phyloP scores from a whole-genome alignment of 768 basidiomycete genomes.

The Trametes gibbosa region DNA sequence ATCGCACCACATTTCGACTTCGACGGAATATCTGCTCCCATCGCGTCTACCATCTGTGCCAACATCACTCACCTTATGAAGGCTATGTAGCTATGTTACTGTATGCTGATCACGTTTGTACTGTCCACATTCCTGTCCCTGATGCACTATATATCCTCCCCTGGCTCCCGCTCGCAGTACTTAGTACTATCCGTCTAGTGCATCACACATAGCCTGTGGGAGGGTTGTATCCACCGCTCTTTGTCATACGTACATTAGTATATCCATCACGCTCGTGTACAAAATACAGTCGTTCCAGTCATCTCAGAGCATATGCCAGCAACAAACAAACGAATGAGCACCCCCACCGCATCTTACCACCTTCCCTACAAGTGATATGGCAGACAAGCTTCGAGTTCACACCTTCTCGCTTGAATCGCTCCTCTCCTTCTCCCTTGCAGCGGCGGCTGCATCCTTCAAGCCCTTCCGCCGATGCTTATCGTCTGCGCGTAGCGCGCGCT shows the following conservation, averaged over 20 bases:
- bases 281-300: slow-evolving; percentile 13
- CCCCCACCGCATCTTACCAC: not conserved
- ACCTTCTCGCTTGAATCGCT: not conserved
- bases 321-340: not conserved
- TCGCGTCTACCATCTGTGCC: not conserved
- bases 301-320: not conserved
- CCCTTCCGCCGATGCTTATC: not conserved
- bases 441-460: not conserved
- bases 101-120: not conserved
- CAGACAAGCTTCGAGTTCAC: not conserved
- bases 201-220: no score
- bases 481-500: slow-evolving; percentile 29
- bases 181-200: not conserved
- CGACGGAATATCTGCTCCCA: not conserved
- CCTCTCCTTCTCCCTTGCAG: not conserved
- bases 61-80: not conserved
- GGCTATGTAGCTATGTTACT: not conserved
- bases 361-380: not conserved
- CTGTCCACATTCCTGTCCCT: not conserved
- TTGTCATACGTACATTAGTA: slow-evolving; percentile 5
- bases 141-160: not conserved
- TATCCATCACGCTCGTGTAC: slow-evolving; percentile 16
- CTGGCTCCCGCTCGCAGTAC: no score
- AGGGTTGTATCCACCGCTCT: not conserved
- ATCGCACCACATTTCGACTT: not conserved